Evolutionary conservation across 1,284 basidiomycete genomes (phyloP), one percentile per base, ranked within the genome.

Genomic region (Exobasidium rhododendri): DNA sequence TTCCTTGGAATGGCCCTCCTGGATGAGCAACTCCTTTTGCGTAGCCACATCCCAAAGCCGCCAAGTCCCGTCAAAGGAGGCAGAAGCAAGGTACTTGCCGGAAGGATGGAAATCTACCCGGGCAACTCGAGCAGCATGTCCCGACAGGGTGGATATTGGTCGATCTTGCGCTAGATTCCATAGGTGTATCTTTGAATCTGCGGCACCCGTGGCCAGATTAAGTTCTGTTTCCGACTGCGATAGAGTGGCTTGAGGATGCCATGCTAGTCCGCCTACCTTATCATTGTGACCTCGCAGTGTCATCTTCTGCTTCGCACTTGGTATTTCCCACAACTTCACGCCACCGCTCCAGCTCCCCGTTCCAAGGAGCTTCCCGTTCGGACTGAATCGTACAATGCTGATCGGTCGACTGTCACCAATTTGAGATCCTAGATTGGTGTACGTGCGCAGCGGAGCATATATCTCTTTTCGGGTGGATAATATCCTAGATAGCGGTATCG

Each of bases 41-140:
- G 87, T 90, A 50, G 85, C 83, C 1, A 92, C 88, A 79, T 98
- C 94, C 96, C 96, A 99, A 52, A 98, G 81, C 44, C 96, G 84
- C 94, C 96, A 99, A n/a, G 94, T 92, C 3, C 92, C 96, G 80
- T 99, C 96, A 73, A 94, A 98, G 62, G 92, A 92, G 0, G 94
- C 94, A 64, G 92, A 94, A 0, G 90, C 94, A 13, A 97, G 85
- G 77, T 94, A 97, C 51, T 87, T 82, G 0, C 96, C 96, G 0
- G 91, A 92, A 0, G 96, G 94, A 81, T 99, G 96, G 81, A 98
- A 98, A 0, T 89, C 92, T 10, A 97, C 89, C 13, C 94, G 86
- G 71, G 91, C 94, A 2, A 99, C 88, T 20, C 96, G 88, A 61
- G 88, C 90, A 74, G 88, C 85, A 76, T 98, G 96, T 0, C 96